Conservation (phyloP, 257 asterid species). For the Phtheirospermum japonicum region DNA sequence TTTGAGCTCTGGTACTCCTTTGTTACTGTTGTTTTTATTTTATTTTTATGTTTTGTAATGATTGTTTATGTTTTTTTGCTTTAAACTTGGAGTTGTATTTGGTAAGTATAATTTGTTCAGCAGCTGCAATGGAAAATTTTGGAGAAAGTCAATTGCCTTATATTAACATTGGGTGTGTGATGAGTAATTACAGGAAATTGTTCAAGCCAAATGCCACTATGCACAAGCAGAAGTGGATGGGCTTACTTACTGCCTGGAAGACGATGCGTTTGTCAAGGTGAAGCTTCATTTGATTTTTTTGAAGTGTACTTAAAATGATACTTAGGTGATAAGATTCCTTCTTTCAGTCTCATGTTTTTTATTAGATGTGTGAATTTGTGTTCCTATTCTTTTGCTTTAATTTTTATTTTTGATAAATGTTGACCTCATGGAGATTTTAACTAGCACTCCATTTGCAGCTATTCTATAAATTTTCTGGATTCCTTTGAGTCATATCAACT, state of each 20-base stretch:
- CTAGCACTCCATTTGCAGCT: too few relatives aligned
- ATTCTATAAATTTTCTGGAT: background rate
- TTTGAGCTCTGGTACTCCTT: background rate
- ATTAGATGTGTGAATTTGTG: too few relatives aligned
- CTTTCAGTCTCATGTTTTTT: too few relatives aligned
- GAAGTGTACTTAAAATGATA: too few relatives aligned
- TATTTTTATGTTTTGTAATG: too few relatives aligned
- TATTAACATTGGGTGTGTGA: background rate
- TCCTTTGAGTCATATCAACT: too few relatives aligned
- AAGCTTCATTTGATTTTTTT: too few relatives aligned
- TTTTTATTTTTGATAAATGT: background rate
- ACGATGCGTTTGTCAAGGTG: constrained; percentile 70
- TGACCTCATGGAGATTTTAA: too few relatives aligned
- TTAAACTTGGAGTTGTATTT: background rate
- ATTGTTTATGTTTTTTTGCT: too few relatives aligned
- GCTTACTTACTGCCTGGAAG: constrained; percentile 41
- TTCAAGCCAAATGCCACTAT: constrained; percentile 55
- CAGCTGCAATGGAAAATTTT: background rate
- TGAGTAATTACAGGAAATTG: constrained; percentile 25
- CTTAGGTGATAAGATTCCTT: too few relatives aligned
- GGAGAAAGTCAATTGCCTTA: background rate
- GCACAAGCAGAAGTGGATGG: constrained; percentile 51
- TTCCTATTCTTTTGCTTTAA: background rate
- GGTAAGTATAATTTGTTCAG: background rate
- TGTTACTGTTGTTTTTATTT: background rate